Percentiles rank a stretch among this genome's conserved stretches.
These are phyloP conservation scores for Solanum paucissectum DNA, from an alignment of 257 asterid genomes.

Conservation along the genomic window DNA sequence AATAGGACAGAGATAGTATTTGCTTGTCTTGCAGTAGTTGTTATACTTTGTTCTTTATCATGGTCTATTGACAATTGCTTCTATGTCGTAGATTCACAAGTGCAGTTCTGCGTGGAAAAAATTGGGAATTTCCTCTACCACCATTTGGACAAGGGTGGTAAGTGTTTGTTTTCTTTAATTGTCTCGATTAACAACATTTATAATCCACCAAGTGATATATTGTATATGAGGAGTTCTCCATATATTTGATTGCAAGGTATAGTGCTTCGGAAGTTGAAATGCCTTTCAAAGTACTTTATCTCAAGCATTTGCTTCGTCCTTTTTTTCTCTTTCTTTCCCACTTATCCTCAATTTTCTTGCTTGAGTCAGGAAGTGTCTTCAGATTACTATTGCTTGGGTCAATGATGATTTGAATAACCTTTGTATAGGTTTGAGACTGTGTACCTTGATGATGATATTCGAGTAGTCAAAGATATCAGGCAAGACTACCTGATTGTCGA, in stretches of 20 bases:
- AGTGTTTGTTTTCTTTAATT: constrained; percentile 8
- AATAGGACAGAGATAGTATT: background rate
- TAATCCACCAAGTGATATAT: background rate
- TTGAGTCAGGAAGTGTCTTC: background rate
- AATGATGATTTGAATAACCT: background rate
- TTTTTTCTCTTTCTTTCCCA: background rate
- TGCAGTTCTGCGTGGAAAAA: constrained; percentile 76
- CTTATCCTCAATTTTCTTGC: background rate
- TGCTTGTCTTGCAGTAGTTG: background rate
- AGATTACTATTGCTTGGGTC: background rate
- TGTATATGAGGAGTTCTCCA: background rate
- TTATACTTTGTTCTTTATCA: background rate
- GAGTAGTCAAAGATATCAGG: constrained; percentile 83
- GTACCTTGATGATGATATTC: constrained; percentile 79
- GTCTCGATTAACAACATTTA: background rate
- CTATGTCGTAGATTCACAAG: constrained; percentile 57
- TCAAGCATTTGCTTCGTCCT: background rate
- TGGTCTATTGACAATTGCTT: background rate
- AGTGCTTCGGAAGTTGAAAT: background rate
- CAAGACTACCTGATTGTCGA: constrained; percentile 74
- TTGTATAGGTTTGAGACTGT: constrained; percentile 16
- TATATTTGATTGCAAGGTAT: background rate
- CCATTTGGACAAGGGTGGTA: constrained; percentile 97
- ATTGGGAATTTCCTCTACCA: constrained; percentile 88
- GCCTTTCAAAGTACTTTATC: background rate